Base-by-base conservation (phyloP, 495 filamentous ascomycete genomes). In the Neohortaea acidophila region DNA sequence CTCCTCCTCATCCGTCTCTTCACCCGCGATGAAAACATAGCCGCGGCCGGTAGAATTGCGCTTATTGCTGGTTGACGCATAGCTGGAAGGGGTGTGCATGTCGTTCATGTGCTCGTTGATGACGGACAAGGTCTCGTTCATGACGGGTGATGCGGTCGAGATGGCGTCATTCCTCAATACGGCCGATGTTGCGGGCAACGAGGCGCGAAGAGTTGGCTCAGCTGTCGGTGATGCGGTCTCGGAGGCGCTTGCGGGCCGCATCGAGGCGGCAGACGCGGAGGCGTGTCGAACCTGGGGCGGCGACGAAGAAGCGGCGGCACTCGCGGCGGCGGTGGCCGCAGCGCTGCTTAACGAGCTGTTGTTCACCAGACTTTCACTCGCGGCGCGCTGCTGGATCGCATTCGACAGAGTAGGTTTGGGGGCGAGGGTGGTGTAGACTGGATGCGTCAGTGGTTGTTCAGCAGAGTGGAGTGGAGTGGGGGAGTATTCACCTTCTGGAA, bases 31-130 rank as follows among this genome's bases (percentile, higher is more conserved):
- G 58, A 92, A 89, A 32, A 86, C 92, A 39, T 84, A 58, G 12
- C 72, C 81, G 15, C 84, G 89, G 56, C 89, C 84, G 40, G 74
- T 84, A n/a, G 69, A 62, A 15, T 69, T 64, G 43, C 65, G 62
- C 23, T 66, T 63, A 21, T 75, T 71, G 36, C 60, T 64, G 14
- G 58, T 58, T 7, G 56, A 51, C 21, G 69, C 47, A 32, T 72
- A 71, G 36, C 75, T 70, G 26, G 75, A 70, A 30, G 84, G 72
- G 4, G 76, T 84, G 54, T 76, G 77, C 60, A 99, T 77, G 54
- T 94, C 84, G 18, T 84, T 94, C 33, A 99, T 96, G 55, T 94
- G 91, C 58, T 99, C 91, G 51, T 99, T 73, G 51, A 99, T 99
- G 22, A 96, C 91, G 50, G 84, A 93, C 41, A 99, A 59, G 0